These are phyloP conservation scores for Colletotrichum viniferum DNA, from an alignment of 2,329 filamentous ascomycete species.

Conservation along the genomic window DNA sequence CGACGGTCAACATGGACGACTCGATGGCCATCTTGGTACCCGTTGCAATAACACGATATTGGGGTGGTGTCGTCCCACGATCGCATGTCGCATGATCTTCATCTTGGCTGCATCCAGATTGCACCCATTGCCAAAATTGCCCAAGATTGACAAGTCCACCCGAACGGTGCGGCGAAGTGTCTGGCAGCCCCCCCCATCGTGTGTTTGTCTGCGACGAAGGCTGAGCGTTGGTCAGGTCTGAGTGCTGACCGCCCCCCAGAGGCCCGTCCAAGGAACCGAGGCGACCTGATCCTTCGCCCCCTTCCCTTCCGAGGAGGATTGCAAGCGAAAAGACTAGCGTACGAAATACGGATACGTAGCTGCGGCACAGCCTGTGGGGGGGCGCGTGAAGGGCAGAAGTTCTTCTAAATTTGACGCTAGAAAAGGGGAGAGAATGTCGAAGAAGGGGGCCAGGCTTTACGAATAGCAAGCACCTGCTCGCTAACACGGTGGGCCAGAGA, in stretches of 20 bases:
- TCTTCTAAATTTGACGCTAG: not conserved
- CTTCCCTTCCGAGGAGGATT: not conserved
- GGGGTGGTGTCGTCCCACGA: not conserved
- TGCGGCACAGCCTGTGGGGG: not conserved
- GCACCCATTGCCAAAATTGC: not conserved
- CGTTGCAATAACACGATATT: not conserved
- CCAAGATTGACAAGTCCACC: not conserved
- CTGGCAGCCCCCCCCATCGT: not conserved
- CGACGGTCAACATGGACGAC: not conserved
- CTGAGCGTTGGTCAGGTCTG: not conserved
- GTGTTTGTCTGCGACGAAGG: not conserved
- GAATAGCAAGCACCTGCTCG: not conserved
- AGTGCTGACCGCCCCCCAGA: not conserved
- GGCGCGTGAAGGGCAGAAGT: not conserved
- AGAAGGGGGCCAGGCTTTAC: not conserved
- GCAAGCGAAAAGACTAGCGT: not conserved
- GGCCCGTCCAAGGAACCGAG: not conserved
- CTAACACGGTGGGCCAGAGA: not conserved
- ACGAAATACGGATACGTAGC: not conserved
- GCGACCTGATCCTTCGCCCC: not conserved
- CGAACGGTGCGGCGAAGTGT: not conserved
- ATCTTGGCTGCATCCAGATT: not conserved
- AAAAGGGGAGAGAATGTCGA: not conserved
- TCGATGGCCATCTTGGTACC: not conserved
- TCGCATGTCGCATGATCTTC: conserved; percentile 14